Conservation (phyloP, 257 asterid genomes). For the Marsdenia floribunda region DNA sequence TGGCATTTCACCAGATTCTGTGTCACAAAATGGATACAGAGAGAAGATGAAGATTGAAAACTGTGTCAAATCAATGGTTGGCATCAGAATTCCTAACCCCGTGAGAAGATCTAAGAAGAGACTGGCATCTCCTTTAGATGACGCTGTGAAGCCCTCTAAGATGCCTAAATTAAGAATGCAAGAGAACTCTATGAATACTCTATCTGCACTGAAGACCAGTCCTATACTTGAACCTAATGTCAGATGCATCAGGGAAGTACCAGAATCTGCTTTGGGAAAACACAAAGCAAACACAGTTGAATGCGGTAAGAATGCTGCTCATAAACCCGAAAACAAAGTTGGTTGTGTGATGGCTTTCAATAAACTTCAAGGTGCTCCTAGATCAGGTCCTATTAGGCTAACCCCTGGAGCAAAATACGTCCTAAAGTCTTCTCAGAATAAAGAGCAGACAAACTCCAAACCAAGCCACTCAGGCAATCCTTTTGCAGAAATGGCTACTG, state of each 20-base stretch:
- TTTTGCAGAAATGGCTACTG: conserved; percentile 18
- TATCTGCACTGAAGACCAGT: conserved; percentile 15
- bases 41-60: conserved; percentile 25
- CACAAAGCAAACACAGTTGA: conserved; percentile 15
- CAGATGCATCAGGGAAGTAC: conserved; percentile 11
- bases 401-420: conserved; percentile 41
- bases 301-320: conserved; percentile 20
- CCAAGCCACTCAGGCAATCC: conserved; percentile 27
- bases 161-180: conserved; percentile 30
- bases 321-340: conserved; percentile 17
- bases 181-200: conserved; percentile 23
- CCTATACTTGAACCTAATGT: conserved; percentile 20
- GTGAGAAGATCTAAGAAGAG: conserved; percentile 31
- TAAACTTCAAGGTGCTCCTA: conserved; percentile 18
- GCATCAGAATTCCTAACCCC: conserved; percentile 19
- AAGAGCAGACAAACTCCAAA: conserved; percentile 27
- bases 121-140: conserved; percentile 27
- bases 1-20: conserved; percentile 21
- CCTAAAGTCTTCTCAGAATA: conserved; percentile 32
- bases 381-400: conserved; percentile 36
- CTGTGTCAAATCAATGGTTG: conserved; percentile 20
- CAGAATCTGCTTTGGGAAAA: conserved; percentile 24
- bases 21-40: conserved; percentile 22
- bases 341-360: conserved; percentile 14
- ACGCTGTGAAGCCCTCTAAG: conserved; percentile 29